Conservation (phyloP, 2,329 filamentous ascomycete species). For the Didymella pinodella region DNA sequence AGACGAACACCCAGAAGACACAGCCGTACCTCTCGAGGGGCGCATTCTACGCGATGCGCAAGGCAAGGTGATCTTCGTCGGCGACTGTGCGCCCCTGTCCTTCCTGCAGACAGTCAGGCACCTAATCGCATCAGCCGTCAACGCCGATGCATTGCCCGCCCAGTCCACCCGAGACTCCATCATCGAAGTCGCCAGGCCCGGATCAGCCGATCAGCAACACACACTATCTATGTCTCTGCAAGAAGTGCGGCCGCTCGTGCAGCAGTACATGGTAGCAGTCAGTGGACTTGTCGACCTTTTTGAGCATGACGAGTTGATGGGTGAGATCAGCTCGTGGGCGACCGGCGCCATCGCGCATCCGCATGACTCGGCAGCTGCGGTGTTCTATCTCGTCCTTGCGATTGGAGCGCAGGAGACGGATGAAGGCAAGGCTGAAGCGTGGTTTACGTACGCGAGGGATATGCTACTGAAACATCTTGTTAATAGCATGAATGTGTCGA, state of each 20-base stretch:
- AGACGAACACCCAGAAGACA: constrained; percentile 51
- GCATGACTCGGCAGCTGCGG: constrained; percentile 56
- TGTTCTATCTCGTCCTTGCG: constrained; percentile 61
- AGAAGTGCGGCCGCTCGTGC: constrained; percentile 44
- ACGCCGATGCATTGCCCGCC: constrained; percentile 31
- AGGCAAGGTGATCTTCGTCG: constrained; percentile 63
- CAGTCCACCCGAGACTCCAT: constrained; percentile 42
- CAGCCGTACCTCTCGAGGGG: constrained; percentile 54
- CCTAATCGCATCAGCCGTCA: constrained; percentile 54
- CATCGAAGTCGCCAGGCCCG: constrained; percentile 41
- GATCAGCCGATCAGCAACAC: constrained; percentile 31
- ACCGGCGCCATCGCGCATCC: constrained; percentile 17
- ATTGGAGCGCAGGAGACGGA: constrained; percentile 58
- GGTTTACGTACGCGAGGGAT: constrained; percentile 57
- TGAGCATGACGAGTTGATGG: constrained; percentile 48
- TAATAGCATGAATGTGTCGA: constrained; percentile 59
- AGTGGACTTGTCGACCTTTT: constrained; percentile 60
- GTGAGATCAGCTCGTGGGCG: constrained; percentile 42
- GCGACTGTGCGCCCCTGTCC: constrained; percentile 62
- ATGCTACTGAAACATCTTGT: constrained; percentile 57
- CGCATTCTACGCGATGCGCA: constrained; percentile 61
- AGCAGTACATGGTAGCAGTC: constrained; percentile 56
- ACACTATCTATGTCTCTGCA: constrained; percentile 40
- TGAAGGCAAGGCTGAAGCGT: constrained; percentile 55
- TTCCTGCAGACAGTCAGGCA: constrained; percentile 62